Base-by-base conservation (phyloP, 164 flowering plant genomes). In the Liquidambar formosana region DNA sequence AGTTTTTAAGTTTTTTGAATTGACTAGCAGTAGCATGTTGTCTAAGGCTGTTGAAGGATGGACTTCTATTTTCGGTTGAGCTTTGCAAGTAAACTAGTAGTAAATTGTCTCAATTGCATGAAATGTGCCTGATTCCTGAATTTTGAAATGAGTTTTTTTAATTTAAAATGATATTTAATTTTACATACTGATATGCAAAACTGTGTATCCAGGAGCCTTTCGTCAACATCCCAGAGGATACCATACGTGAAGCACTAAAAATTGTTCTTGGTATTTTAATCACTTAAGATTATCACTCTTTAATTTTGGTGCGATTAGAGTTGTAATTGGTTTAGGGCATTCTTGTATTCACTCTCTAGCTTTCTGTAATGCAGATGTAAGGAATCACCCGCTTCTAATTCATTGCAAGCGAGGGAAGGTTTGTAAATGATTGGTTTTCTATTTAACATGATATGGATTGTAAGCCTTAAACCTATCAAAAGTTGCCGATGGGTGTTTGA, bases 401-500 rank as follows among this genome's bases (percentile, higher is more conserved):
- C 97, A 91, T 65, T 91, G 97, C 82, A 91, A 89, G 67, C 83
- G 90, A 49, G 97, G 97, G 21, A 91, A 91, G 89, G 93, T 91
- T 71, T 41, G 74, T 41, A 28, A 28, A 57, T 10, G 5, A 14
- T 38, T 53, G 1, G 18, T n/a, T 53, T 1, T 51, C 11, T 41
- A 21, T 10, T 21, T 33, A 38, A 47, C 23, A 26, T 16, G 46
- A 21, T 66, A 73, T 76, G 69, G 48, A n/a, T 73, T 59, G 22
- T 38, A 21, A 41, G 15, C 38, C 8, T 43, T 19, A 25, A 19
- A 28, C 8, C 46, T n/a, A 43, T 19, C 14, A 18, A 21, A 71
- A 53, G n/a, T 16, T 28, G 18, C 38, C 8, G 19, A 57, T 65
- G 25, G 23, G 3, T 51, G 1, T 43, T 26, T 57, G 22, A 16